Conservation (phyloP, 768 basidiomycete genomes). For the Coprinopsis cinerea region DNA sequence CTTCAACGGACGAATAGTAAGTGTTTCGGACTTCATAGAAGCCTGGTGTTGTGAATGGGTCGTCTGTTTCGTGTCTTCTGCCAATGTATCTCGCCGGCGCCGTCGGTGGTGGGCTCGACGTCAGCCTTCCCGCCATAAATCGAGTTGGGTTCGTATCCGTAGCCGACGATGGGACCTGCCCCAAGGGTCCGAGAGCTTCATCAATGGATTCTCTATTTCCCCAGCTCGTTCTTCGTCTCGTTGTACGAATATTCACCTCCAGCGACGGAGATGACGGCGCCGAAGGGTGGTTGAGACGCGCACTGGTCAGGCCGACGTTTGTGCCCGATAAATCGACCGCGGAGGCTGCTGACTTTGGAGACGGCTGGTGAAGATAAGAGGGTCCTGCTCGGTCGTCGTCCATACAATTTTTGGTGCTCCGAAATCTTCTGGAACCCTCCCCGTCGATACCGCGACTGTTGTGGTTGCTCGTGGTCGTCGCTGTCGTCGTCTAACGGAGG, state of each 20-base stretch:
- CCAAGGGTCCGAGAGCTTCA: slow-evolving; percentile 6
- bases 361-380: slow-evolving; percentile 2
- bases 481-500: too few species aligned
- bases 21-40: background rate
- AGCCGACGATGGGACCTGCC: slow-evolving; percentile 4
- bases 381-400: slow-evolving; percentile 4
- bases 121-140: background rate
- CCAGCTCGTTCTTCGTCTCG: slow-evolving; percentile 8
- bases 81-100: slow-evolving; percentile 1
- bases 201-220: slow-evolving; percentile 11
- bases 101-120: slow-evolving; percentile 3
- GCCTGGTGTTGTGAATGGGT: slow-evolving; percentile 5
- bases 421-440: too few species aligned
- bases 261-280: slow-evolving; percentile 9
- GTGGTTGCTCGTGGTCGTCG: too few species aligned
- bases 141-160: background rate
- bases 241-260: slow-evolving; percentile 2
- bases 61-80: slow-evolving; percentile 1
- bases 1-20: slow-evolving; percentile 9
- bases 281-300: slow-evolving; percentile 4
- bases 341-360: slow-evolving; percentile 8
- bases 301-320: slow-evolving; percentile 2
- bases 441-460: too few species aligned
- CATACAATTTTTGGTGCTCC: slow-evolving; percentile 1
- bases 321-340: slow-evolving; percentile 8